Conservation (phyloP, 257 asterid genomes). For the Fraxinus cuspidata region DNA sequence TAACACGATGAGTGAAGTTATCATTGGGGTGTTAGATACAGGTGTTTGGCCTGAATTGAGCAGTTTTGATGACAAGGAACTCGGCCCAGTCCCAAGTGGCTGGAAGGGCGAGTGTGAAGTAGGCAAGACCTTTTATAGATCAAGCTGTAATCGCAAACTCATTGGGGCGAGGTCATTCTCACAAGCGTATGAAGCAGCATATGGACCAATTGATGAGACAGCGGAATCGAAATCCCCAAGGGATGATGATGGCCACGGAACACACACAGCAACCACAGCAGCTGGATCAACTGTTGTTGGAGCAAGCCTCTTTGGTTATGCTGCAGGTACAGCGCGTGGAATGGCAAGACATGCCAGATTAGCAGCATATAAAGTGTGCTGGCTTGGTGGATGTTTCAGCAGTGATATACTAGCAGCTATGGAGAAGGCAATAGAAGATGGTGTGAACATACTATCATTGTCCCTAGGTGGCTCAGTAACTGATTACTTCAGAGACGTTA, state of each 20-base stretch:
- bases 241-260: slow-evolving; percentile 77
- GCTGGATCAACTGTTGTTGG: slow-evolving; percentile 65
- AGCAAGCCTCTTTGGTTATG: slow-evolving; percentile 68
- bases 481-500: slow-evolving; percentile 53
- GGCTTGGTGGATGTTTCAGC: slow-evolving; percentile 68
- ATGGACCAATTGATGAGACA: slow-evolving; percentile 54
- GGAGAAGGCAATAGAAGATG: slow-evolving; percentile 69
- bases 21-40: slow-evolving; percentile 65
- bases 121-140: slow-evolving; percentile 42
- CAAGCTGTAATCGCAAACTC: slow-evolving; percentile 66
- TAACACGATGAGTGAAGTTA: slow-evolving; percentile 42
- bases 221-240: slow-evolving; percentile 65
- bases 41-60: slow-evolving; percentile 74
- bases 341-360: slow-evolving; percentile 67
- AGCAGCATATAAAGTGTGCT: slow-evolving; percentile 72
- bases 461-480: slow-evolving; percentile 59
- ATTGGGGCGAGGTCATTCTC: slow-evolving; percentile 71
- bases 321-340: slow-evolving; percentile 68
- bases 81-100: slow-evolving; percentile 58
- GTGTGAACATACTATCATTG: slow-evolving; percentile 58
- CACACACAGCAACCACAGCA: slow-evolving; percentile 70
- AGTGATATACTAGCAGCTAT: slow-evolving; percentile 71
- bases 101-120: slow-evolving; percentile 75
- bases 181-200: slow-evolving; percentile 60
- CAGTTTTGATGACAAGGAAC: slow-evolving; percentile 54